Evolutionary conservation across 352 stramenopile species (phyloP).

Genomic region (Globisporangium sylvaticum): DNA sequence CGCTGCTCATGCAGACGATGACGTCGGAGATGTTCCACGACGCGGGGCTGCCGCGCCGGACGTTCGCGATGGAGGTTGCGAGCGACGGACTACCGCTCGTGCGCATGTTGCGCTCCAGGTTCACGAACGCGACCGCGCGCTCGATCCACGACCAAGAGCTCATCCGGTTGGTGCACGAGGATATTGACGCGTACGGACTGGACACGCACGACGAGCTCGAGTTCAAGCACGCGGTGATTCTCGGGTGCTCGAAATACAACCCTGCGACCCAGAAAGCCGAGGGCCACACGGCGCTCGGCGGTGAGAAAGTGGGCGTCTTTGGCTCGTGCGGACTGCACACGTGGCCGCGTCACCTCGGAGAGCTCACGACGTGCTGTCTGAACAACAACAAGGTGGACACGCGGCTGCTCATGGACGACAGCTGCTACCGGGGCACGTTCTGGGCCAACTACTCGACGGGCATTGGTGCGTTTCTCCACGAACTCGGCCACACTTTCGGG

Average conservation of each 20-base stretch:
- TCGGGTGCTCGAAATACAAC: constrained; percentile 67
- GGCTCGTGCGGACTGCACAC: constrained; percentile 63
- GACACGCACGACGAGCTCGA: constrained; percentile 26
- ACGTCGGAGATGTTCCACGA: constrained; percentile 48
- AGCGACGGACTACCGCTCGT: constrained; percentile 44
- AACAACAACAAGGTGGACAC: constrained; percentile 57
- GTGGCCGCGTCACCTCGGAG: constrained; percentile 45
- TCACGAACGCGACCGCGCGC: constrained; percentile 44
- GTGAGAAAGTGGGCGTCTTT: constrained; percentile 56
- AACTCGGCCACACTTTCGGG: constrained; percentile 58
- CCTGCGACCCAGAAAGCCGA: constrained; percentile 38
- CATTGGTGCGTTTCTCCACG: constrained; percentile 61
- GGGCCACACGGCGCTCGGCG: constrained; percentile 56
- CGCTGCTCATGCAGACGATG: constrained; percentile 52
- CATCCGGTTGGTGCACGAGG: constrained; percentile 42
- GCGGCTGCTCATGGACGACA: constrained; percentile 50
- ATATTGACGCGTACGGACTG: constrained; percentile 38
- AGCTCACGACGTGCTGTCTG: constrained; percentile 48
- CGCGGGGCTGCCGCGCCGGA: constrained; percentile 34
- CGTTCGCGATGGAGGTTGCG: constrained; percentile 53
- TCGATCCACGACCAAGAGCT: constrained; percentile 58
- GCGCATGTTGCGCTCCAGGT: constrained; percentile 46
- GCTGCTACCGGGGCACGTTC: constrained; percentile 46
- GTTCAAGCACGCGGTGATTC: constrained; percentile 70
- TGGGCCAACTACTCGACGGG: constrained; percentile 67